These are phyloP conservation scores for Monilinia fructicola DNA, from an alignment of 2,329 filamentous ascomycete species.

Conservation along the genomic window DNA sequence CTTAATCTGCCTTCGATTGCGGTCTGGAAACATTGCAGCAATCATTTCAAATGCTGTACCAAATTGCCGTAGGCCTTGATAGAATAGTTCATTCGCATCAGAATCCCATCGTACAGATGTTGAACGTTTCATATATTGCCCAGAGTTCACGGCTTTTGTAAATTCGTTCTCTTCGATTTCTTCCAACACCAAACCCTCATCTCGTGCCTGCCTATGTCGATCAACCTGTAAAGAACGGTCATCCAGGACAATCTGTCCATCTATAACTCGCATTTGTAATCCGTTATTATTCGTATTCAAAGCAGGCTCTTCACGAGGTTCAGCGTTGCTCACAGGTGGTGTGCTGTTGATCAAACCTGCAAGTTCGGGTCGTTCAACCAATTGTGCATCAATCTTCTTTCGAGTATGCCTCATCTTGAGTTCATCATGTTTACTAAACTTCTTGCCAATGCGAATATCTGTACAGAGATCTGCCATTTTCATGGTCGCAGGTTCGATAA, in stretches of 20 bases:
- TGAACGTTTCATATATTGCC: constrained; percentile 65
- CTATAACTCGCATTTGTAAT: constrained; percentile 34
- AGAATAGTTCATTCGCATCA: constrained; percentile 73
- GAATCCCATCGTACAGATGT: constrained; percentile 68
- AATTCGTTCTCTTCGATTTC: constrained; percentile 78
- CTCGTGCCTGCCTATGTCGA: constrained; percentile 61
- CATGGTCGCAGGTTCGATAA: constrained; percentile 64
- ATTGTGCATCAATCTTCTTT: constrained; percentile 40
- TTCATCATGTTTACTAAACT: constrained; percentile 71
- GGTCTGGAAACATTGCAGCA: constrained; percentile 69
- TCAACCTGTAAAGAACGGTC: constrained; percentile 67
- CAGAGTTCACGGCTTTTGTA: constrained; percentile 67
- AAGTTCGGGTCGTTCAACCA: constrained; percentile 35
- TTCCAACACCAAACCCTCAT: constrained; percentile 51
- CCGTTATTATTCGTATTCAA: constrained; percentile 22
- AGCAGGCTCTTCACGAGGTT: constrained; percentile 22
- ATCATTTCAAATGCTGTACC: constrained; percentile 85
- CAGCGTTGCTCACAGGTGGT: constrained; percentile 12
- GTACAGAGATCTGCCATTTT: constrained; percentile 73
- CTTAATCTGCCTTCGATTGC: constrained; percentile 73
- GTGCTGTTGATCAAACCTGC: constrained; percentile 7
- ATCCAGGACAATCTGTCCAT: constrained; percentile 69
- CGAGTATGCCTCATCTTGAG: constrained; percentile 66
- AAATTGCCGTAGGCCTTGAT: constrained; percentile 71
- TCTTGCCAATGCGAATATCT: constrained; percentile 69